phyloP scores from a whole-genome alignment of 179 eudicot genomes.

The Beta corolliflora region DNA sequence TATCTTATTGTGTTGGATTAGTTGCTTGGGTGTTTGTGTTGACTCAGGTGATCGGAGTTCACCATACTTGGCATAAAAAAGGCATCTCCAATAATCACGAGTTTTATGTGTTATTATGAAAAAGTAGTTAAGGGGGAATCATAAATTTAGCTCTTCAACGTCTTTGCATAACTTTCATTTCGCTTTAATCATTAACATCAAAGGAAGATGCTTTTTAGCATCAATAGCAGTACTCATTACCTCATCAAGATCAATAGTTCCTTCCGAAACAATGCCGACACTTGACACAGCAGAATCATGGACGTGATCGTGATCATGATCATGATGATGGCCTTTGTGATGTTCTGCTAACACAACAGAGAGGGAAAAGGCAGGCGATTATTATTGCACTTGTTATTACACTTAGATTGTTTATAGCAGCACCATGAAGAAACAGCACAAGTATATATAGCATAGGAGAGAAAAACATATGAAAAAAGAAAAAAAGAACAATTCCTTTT shows the following conservation, averaged over 20 bases:
- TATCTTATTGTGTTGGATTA: too few species aligned
- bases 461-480: background rate
- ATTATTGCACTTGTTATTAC: background rate
- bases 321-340: conserved; percentile 77
- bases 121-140: background rate
- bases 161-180: background rate
- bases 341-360: conserved; percentile 41
- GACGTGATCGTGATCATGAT: conserved; percentile 35
- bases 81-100: background rate
- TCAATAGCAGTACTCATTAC: conserved; percentile 38
- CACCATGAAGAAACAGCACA: background rate
- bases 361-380: background rate
- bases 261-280: conserved; percentile 88
- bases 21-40: too few species aligned
- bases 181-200: background rate
- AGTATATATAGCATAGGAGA: background rate
- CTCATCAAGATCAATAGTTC: conserved; percentile 84
- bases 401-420: background rate
- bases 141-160: background rate
- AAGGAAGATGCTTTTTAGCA: background rate
- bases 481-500: background rate
- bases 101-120: background rate
- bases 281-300: conserved; percentile 81
- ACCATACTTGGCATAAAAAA: too few species aligned
- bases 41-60: too few species aligned